Evolutionary conservation across 164 flowering plant species (phyloP), one percentile per base, ranked within the genome.

Genomic region (Vitis labrusca): DNA sequence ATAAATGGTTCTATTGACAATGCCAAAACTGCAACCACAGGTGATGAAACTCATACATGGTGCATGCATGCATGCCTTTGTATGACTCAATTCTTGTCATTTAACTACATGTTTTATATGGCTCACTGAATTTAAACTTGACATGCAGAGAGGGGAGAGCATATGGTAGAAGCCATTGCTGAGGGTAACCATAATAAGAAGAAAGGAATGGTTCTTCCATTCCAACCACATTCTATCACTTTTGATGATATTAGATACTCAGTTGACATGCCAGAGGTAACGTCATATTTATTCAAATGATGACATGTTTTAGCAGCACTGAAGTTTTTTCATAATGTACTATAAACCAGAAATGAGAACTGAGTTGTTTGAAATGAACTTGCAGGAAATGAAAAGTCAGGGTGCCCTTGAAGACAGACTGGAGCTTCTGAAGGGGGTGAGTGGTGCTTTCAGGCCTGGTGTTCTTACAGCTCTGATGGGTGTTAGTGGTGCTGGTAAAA

Each of bases 391-490:
- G 92, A 88, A 75, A 77, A 66, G 62, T 2, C 87, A 83, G 62
- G 92, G 92, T 52, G 74, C 79, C 2, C 32, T n/a, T 1, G 88
- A 84, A 44, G 87, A 88, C 27, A 81, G 76, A 53, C 59, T 88
- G 66, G 81, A 71, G 30, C 88, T 88, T 61, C 65, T 88, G 51
- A 83, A 81, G 76, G 84, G 83, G 11, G 85, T 88, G n/a, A 88
- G 86, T 74, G 92, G 92, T 32, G 80, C 89, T 47, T 88, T 88
- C 64, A 86, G 88, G 79, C 92, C 92, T 9, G 90, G 92, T 44
- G 88, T 88, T 61, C 84, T 88, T 15, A 88, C 92, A 29, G 90
- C 92, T 61, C 71, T 88, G 3, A 88, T 88, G 92, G 92, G 92
- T 32, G 90, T 85, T 15, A 88, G 90, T 51, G 92, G 92, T 58